Conservation (phyloP, 2,329 filamentous ascomycete species). For the Sarocladium strictum region DNA sequence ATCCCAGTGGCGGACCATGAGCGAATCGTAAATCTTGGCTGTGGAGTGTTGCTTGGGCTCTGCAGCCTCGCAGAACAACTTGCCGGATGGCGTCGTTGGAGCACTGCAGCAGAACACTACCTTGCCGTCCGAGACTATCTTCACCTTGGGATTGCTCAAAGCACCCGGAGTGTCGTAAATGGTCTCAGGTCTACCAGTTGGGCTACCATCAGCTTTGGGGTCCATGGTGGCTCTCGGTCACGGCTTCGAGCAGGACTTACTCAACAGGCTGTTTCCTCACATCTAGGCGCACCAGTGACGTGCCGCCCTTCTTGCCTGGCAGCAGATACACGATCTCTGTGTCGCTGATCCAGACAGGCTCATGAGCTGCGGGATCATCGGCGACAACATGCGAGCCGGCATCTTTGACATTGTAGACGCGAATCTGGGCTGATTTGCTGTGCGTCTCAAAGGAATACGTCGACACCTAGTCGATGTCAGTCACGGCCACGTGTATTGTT, state of each 20-base stretch:
- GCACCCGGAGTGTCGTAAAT: constrained; percentile 36
- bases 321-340: constrained; percentile 54
- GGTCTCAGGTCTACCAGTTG: background rate
- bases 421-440: constrained; percentile 60
- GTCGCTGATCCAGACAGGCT: constrained; percentile 72
- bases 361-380: constrained; percentile 57
- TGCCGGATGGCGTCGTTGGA: constrained; percentile 60
- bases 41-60: constrained; percentile 55
- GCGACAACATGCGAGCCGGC: constrained; percentile 62
- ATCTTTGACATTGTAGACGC: constrained; percentile 62
- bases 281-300: constrained; percentile 37
- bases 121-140: constrained; percentile 40
- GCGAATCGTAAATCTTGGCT: constrained; percentile 65
- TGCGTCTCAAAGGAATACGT: constrained; percentile 78
- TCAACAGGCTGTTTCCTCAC: constrained; percentile 27
- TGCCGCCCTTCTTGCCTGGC: constrained; percentile 39
- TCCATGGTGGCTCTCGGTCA: too few relatives aligned
- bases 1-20: constrained; percentile 83
- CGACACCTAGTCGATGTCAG: constrained; percentile 41
- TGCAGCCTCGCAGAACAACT: constrained; percentile 59
- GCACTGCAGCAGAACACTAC: constrained; percentile 56
- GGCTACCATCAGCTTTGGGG: too few relatives aligned
- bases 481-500: too few relatives aligned
- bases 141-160: constrained; percentile 55
- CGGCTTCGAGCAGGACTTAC: constrained; percentile 27